Evolutionary conservation across 106 monocot genomes (phyloP).

Genomic region (Alisma plantagoaquatica): DNA sequence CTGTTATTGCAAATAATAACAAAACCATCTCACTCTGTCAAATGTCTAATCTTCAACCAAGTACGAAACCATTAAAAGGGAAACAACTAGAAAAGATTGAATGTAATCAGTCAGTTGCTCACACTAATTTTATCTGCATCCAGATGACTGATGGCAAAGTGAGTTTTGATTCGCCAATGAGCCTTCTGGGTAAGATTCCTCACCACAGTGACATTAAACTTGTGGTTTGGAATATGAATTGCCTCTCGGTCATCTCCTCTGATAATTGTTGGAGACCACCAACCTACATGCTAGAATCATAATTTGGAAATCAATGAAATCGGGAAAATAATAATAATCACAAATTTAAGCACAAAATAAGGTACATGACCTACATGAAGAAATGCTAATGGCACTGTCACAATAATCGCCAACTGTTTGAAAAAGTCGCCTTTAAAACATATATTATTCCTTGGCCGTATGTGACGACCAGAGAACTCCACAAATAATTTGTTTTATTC

Average conservation of each 20-base stretch:
- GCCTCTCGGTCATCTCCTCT: constrained; percentile 98
- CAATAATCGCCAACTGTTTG: too few species aligned
- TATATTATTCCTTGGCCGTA: too few species aligned
- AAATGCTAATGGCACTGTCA: too few species aligned
- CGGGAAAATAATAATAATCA: background rate
- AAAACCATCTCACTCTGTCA: too few species aligned
- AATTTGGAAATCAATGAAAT: background rate
- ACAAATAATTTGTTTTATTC: too few species aligned
- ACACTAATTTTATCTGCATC: constrained; percentile 95
- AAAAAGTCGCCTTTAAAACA: too few species aligned
- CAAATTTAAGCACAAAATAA: too few species aligned
- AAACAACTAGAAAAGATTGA: background rate
- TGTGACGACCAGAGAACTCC: too few species aligned
- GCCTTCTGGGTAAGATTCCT: constrained; percentile 94
- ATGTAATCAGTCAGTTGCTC: constrained; percentile 4
- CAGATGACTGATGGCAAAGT: constrained; percentile 94
- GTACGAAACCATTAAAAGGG: background rate
- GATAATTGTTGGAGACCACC: constrained; percentile 98
- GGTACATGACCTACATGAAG: too few species aligned
- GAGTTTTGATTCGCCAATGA: constrained; percentile 98
- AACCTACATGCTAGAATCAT: constrained; percentile 76
- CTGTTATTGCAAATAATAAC: too few species aligned
- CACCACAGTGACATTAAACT: constrained; percentile 84
- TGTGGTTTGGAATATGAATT: constrained; percentile 96
- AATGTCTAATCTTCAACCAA: constrained; percentile 19